Evolutionary conservation across 2,329 filamentous ascomycete species (phyloP), one percentile per base, ranked within the genome.

Genomic region (Ophiostoma australiae): DNA sequence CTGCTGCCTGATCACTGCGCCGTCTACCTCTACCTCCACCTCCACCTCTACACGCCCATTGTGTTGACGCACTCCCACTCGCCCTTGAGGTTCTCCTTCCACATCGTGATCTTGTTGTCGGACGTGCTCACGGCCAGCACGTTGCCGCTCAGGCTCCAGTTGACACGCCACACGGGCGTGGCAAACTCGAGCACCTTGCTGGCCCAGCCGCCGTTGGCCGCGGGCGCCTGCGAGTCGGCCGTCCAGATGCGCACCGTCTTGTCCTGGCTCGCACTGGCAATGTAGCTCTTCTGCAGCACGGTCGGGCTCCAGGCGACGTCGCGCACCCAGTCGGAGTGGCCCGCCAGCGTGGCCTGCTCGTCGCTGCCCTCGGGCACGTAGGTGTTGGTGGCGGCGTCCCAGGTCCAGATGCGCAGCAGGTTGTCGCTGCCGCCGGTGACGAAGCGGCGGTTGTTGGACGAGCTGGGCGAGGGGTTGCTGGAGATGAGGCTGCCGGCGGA

Each of bases 181-280:
- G 97, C 94, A 76, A 99, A 97, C 77, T 90, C 88, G 74, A 99
- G 85, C 58, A 91, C 88, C 80, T 96, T 95, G 81, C 88, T 90
- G 72, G 90, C 88, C 95, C 95, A 99, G 33, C 86, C 87, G 86
- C 83, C 35, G 86, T 82, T 27, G 27, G 67, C 63, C 1, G 35
- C 67, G 3, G 67, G 67, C 3, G 69, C 66, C 55, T 68, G 70
- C 27, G 74, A 39, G 76, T 93, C 90, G 37, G 87, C 90, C 11
- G 94, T 98, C 95, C 95, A 99, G 82, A 99, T 97, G 75, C 93
- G 89, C 73, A 98, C 94, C 10, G 93, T 97, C 86, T 97, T 96
- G 81, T 99, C 95, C 83, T 98, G 94, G 70, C 91, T 94, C 13
- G 94, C 95, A 68, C 91, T 94, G 39, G 95, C 95, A 78, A 99